Evolutionary conservation across 495 filamentous ascomycete species (phyloP).

Genomic region (Aspergillus baeticus): DNA sequence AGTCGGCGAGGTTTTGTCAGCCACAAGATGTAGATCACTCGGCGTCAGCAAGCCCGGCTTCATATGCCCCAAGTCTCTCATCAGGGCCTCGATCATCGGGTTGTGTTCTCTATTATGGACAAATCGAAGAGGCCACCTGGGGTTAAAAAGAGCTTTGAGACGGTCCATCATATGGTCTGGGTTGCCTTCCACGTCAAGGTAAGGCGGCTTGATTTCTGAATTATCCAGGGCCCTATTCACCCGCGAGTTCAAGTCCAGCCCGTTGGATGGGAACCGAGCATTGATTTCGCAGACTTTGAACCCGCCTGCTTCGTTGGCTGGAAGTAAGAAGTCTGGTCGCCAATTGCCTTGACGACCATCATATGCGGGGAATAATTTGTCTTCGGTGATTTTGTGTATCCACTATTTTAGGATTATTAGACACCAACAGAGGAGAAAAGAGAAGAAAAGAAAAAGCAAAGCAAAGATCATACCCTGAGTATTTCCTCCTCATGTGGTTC

Average conservation of each 20-base stretch:
- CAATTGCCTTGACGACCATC: constrained; percentile 29
- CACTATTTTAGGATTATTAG: constrained; percentile 1
- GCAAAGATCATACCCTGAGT: neutral
- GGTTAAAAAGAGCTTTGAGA: constrained; percentile 23
- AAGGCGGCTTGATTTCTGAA: neutral
- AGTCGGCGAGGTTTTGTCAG: constrained; percentile 1
- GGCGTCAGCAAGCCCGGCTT: constrained; percentile 16
- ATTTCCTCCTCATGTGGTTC: neutral
- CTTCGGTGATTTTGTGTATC: neutral
- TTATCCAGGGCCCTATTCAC: constrained; percentile 12
- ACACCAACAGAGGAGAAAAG: too few species aligned
- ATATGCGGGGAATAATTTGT: constrained; percentile 5
- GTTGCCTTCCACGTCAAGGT: neutral
- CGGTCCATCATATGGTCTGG: constrained; percentile 16
- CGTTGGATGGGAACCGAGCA: constrained; percentile 43
- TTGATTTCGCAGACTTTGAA: constrained; percentile 47
- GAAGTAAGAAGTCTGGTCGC: constrained; percentile 46
- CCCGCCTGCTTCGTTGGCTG: neutral
- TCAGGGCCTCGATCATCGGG: constrained; percentile 25
- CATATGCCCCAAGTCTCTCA: constrained; percentile 16
- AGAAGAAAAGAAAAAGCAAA: too few species aligned
- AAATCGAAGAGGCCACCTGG: constrained; percentile 29
- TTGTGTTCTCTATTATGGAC: constrained; percentile 31
- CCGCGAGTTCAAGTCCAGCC: constrained; percentile 17
- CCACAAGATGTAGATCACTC: constrained; percentile 19